Conservation (phyloP, 257 asterid species). For the Paulownia fortunei region DNA sequence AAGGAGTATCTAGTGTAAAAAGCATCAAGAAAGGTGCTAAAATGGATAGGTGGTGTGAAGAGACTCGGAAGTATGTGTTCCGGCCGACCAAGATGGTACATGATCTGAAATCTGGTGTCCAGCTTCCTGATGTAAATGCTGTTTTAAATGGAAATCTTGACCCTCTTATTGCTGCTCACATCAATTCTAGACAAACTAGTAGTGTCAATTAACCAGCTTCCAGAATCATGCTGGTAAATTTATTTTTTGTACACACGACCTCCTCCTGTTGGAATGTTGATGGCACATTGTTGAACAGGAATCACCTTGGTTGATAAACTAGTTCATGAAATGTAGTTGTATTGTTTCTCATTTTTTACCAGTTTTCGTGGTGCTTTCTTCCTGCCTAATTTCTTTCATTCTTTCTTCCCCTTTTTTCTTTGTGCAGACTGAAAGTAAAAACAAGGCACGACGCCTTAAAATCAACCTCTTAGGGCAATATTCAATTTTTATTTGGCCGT, state of each 20-base stretch:
- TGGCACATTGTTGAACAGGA: too few species aligned
- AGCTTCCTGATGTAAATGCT: constrained; percentile 50
- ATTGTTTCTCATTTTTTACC: too few species aligned
- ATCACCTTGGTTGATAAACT: background rate
- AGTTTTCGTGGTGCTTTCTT: too few species aligned
- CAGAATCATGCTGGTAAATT: background rate
- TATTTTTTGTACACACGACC: background rate
- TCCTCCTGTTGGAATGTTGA: background rate
- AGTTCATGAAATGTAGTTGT: background rate
- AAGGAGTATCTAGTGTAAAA: constrained; percentile 43
- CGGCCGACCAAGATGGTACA: constrained; percentile 60
- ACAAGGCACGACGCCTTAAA: too few species aligned
- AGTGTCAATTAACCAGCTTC: constrained; percentile 18
- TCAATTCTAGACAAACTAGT: constrained; percentile 52
- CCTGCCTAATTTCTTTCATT: too few species aligned
- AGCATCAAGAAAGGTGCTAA: constrained; percentile 41
- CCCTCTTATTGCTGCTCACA: constrained; percentile 70
- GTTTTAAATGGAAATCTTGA: constrained; percentile 78
- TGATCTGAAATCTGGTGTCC: constrained; percentile 66
- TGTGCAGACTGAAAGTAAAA: too few species aligned
- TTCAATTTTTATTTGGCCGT: too few species aligned
- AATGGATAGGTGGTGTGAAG: constrained; percentile 51
- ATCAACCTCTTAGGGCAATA: too few species aligned
- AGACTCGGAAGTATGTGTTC: constrained; percentile 56
- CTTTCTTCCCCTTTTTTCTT: too few species aligned